These are phyloP conservation scores for Cryptosporidium felis DNA, from an alignment of 169 alveolate genomes.

Conservation along the genomic window DNA sequence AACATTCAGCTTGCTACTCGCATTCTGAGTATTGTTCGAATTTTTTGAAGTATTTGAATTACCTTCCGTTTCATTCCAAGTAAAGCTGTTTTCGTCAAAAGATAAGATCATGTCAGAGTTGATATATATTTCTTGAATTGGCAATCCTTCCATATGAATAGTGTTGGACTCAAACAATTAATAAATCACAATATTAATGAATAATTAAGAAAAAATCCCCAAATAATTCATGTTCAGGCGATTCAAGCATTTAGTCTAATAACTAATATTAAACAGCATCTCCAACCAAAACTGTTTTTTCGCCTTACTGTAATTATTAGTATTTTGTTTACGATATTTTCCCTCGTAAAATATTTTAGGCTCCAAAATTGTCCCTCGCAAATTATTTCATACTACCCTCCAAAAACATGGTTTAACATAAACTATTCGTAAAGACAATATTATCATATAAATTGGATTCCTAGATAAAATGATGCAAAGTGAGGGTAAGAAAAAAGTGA, in stretches of 20 bases:
- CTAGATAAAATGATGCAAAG: conserved; percentile 48
- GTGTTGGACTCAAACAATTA: not conserved
- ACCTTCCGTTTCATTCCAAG: conserved; percentile 14
- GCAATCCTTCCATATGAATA: conserved; percentile 48
- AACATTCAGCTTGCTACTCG: conserved; percentile 44
- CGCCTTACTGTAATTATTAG: not conserved
- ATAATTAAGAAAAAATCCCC: too few species aligned
- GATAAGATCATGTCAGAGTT: conserved; percentile 67
- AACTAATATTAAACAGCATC: not conserved
- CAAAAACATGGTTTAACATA: not conserved
- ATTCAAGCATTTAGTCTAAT: too few species aligned
- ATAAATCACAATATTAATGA: not conserved
- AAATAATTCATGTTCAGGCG: too few species aligned
- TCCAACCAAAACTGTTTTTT: not conserved
- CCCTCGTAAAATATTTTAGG: conserved; percentile 29
- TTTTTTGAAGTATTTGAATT: conserved; percentile 10
- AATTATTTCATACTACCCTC: not conserved
- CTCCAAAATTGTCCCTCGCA: conserved; percentile 70
- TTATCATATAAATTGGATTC: not conserved
- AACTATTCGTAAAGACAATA: not conserved
- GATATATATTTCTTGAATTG: conserved; percentile 60
- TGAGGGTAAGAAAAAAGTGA: conserved; percentile 39
- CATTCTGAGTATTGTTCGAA: conserved; percentile 13
- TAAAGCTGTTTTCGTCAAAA: conserved; percentile 36
- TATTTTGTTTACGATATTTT: not conserved